Percentiles rank a stretch among this genome's conserved stretches.
phyloP scores from a whole-genome alignment of 306 rosid species.

The Elaeagnus macrophylla region DNA sequence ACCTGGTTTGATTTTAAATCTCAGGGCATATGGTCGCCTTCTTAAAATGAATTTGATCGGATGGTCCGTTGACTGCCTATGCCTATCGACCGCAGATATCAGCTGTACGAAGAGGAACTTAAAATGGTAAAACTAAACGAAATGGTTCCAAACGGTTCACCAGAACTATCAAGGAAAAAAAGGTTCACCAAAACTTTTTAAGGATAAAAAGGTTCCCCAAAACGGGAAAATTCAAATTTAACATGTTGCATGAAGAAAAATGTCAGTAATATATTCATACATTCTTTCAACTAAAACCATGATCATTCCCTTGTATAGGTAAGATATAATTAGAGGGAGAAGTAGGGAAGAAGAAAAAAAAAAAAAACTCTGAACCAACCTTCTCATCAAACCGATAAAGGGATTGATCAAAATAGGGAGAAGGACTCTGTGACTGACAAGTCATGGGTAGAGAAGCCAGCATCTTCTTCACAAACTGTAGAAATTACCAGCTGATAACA shows the following conservation, averaged over 20 bases:
- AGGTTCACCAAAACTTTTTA: too few relatives aligned
- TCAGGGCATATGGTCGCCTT: slow-evolving; percentile 61
- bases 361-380: slow-evolving; percentile 30
- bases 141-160: neutral
- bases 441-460: slow-evolving; percentile 71
- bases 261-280: too few relatives aligned
- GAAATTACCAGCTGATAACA: slow-evolving; percentile 19
- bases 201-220: too few relatives aligned
- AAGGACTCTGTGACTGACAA: slow-evolving; percentile 93
- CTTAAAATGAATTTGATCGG: slow-evolving; percentile 91
- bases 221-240: too few relatives aligned
- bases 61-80: slow-evolving; percentile 85
- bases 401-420: slow-evolving; percentile 92
- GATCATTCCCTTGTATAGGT: too few relatives aligned
- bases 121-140: slow-evolving; percentile 7
- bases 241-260: too few relatives aligned
- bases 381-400: slow-evolving; percentile 91
- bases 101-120: slow-evolving; percentile 38
- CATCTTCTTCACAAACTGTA: slow-evolving; percentile 97
- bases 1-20: slow-evolving; percentile 95
- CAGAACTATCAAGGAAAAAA: neutral
- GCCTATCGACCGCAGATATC: slow-evolving; percentile 82
- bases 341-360: neutral
- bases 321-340: too few relatives aligned
- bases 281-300: too few relatives aligned